Evolutionary conservation across 2,329 filamentous ascomycete genomes (phyloP).

Genomic region (Trichoderma citrinoviride): DNA sequence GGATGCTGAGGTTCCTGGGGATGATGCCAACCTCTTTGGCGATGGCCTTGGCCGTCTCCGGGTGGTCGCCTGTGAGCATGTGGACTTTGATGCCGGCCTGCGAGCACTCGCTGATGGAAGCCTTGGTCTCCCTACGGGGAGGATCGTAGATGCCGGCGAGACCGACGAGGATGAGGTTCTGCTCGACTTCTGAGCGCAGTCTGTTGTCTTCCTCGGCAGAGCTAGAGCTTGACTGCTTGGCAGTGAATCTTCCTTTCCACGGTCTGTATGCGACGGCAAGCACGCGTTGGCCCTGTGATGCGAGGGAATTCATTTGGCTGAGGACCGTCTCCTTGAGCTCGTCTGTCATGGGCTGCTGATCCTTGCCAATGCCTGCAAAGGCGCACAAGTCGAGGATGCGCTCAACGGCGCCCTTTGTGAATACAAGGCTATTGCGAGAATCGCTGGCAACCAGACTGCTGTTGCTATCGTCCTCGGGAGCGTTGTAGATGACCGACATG

Average conservation of each 20-base stretch:
- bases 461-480: constrained; percentile 39
- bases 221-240: constrained; percentile 33
- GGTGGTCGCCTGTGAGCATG: constrained; percentile 83
- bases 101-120: constrained; percentile 67
- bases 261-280: constrained; percentile 67
- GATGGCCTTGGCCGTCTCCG: constrained; percentile 74
- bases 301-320: constrained; percentile 57
- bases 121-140: constrained; percentile 75
- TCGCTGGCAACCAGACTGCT: constrained; percentile 36
- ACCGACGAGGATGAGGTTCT: constrained; percentile 70
- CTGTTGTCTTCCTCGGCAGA: constrained; percentile 42
- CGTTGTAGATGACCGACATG: constrained; percentile 72
- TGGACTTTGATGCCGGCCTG: constrained; percentile 74
- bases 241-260: constrained; percentile 49
- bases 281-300: constrained; percentile 67
- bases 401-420: constrained; percentile 63
- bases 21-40: constrained; percentile 77
- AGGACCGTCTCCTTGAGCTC: constrained; percentile 51
- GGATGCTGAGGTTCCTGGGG: constrained; percentile 56
- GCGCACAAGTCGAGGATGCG: constrained; percentile 57
- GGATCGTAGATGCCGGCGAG: constrained; percentile 85
- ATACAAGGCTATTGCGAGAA: constrained; percentile 50
- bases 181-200: constrained; percentile 62
- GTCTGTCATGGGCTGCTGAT: constrained; percentile 48
- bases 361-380: constrained; percentile 43